A percentile compares a stretch with the other conserved stretches of the same genome.
Evolutionary conservation across 2,329 filamentous ascomycete species (phyloP).

Genomic region (Torrubiella hemipterigena): DNA sequence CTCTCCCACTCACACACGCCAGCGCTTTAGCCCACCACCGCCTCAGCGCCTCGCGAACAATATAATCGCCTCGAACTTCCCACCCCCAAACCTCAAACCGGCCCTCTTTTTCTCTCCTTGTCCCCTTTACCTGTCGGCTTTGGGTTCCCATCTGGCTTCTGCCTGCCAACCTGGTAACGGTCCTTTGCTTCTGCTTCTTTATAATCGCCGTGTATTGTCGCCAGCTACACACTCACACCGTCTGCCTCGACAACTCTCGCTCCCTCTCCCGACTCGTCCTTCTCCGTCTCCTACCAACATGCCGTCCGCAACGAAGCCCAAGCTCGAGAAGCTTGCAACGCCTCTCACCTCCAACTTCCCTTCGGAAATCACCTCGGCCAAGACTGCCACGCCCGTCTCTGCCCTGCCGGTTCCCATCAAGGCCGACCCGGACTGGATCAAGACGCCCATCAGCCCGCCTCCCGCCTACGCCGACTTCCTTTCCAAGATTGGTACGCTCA

Average conservation of each 20-base stretch:
- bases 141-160: not conserved
- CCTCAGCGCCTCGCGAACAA: no score
- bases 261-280: not conserved
- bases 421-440: constrained; percentile 45
- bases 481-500: constrained; percentile 60
- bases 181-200: constrained; percentile 4
- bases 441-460: constrained; percentile 87
- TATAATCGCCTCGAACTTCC: constrained; percentile 35
- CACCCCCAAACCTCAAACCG: constrained; percentile 6
- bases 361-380: constrained; percentile 48
- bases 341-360: constrained; percentile 52
- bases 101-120: constrained; percentile 3
- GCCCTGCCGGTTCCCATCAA: constrained; percentile 26
- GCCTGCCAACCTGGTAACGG: no score
- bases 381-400: constrained; percentile 56
- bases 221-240: no score
- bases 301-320: constrained; percentile 43
- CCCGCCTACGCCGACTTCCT: constrained; percentile 88
- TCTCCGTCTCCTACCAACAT: constrained; percentile 22
- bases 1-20: no score
- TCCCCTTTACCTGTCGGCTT: not conserved
- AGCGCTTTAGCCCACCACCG: no score
- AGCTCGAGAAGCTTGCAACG: constrained; percentile 49
- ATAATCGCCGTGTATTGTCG: not conserved
- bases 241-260: not conserved